Base-by-base conservation (phyloP, 495 filamentous ascomycete species). In the Cetradonia linearis region DNA sequence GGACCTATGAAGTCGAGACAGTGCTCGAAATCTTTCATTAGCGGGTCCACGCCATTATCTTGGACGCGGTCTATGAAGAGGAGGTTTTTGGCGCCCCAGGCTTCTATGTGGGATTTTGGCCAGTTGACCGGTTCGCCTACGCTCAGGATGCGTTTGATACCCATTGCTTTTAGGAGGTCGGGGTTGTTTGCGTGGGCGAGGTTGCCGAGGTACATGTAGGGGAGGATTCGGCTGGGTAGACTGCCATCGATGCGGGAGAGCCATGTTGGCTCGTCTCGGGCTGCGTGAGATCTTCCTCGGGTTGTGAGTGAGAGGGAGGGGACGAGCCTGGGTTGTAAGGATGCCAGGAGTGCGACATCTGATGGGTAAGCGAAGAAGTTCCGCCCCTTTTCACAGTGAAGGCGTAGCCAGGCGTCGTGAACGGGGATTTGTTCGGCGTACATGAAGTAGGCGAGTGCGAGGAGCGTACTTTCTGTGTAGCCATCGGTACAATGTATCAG, bases 151-250 rank as follows among this genome's bases (percentile, higher is more conserved):
- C 91, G 86, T 53, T 77, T 79, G 64, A 98, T 95, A 2, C 92
- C 92, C 68, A 98, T 72, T 49, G 82, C 79, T 67, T 76, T 76
- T 11, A 98, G 72, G 49, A 98, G 71, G 33, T 87, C 86, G 0
- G 89, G 89, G 65, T 96, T 97, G 66, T 96, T 96, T 2, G 92
- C 92, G 63, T 97, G 92, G 2, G 81, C 80, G 4, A 97, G 77
- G 68, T 96, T 97, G 2, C 92, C 92, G 20, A 97, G 78, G 68
- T 97, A 97, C 84, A 97, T 89, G 68, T 96, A 95, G n/a, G 87
- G 83, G 28, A 95, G 70, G 49, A 98, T 82, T 5, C 91, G 81
- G 65, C 88, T 94, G 0, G 93, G 93, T 5, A 98, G 76, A 56
- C 88, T 93, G 7, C 93, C 93, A 65, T 98, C 93, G 68, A 96